Evolutionary conservation across 176 grass and related monocot species (phyloP).

Genomic region (Metroxylon sagu): DNA sequence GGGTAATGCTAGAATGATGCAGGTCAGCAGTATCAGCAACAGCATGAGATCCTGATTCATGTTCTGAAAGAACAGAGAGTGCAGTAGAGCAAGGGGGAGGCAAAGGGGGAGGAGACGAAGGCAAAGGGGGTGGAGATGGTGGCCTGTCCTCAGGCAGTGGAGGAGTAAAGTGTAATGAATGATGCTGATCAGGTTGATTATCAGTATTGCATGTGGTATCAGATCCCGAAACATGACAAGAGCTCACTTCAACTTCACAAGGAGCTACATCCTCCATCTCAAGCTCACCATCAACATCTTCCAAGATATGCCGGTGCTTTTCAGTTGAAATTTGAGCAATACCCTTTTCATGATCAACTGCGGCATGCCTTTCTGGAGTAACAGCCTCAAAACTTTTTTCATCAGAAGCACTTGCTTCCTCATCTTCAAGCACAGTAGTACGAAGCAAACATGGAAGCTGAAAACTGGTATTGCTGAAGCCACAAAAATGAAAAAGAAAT

Average conservation of each 20-base stretch:
- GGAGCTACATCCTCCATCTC: constrained; percentile 96
- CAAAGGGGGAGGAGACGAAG: constrained; percentile 65
- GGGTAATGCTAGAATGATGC: constrained; percentile 14
- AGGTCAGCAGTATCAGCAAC: constrained; percentile 26
- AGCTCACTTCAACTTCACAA: constrained; percentile 28
- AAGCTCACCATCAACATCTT: constrained; percentile 84
- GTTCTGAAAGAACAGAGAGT: background rate
- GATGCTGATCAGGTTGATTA: constrained; percentile 13
- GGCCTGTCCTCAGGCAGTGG: constrained; percentile 70
- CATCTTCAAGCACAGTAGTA: constrained; percentile 60
- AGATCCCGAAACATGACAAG: constrained; percentile 19
- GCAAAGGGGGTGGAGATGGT: constrained; percentile 88
- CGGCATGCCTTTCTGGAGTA: constrained; percentile 62
- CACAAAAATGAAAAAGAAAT: constrained; percentile 17
- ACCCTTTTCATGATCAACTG: constrained; percentile 36
- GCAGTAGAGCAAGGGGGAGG: constrained; percentile 6
- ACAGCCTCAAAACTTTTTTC: constrained; percentile 85
- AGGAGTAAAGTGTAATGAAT: constrained; percentile 30
- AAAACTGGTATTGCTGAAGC: constrained; percentile 75
- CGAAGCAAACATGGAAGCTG: constrained; percentile 61
- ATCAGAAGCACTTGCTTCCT: constrained; percentile 57
- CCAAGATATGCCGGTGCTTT: constrained; percentile 67
- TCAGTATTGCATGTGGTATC: constrained; percentile 12
- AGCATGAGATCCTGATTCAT: constrained; percentile 19
- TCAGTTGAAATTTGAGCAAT: background rate